These are phyloP conservation scores for Herpotrichia juniperi DNA, from an alignment of 2,329 filamentous ascomycete species.

Conservation along the genomic window DNA sequence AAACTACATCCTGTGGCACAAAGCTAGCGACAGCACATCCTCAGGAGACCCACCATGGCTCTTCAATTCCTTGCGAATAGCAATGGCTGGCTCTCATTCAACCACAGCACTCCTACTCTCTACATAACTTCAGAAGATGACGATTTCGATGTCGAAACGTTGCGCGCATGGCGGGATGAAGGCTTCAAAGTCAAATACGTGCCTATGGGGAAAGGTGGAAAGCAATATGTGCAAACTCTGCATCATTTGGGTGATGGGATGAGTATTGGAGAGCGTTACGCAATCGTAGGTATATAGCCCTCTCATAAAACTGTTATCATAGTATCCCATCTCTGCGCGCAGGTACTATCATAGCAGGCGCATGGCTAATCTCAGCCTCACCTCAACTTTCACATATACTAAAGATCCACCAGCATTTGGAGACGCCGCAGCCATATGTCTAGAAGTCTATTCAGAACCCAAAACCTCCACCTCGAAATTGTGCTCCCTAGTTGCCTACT, in stretches of 20 bases:
- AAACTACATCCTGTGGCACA: background rate
- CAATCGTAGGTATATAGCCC: constrained; percentile 61
- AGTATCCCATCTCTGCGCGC: background rate
- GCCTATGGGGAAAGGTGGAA: constrained; percentile 57
- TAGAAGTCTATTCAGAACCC: constrained; percentile 64
- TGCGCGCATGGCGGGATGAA: constrained; percentile 64
- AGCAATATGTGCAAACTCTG: constrained; percentile 54
- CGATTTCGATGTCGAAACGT: constrained; percentile 62
- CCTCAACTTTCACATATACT: background rate
- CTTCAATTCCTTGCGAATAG: constrained; percentile 43
- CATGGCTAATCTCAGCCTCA: background rate
- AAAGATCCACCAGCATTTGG: constrained; percentile 59
- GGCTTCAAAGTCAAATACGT: constrained; percentile 66
- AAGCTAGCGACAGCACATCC: background rate
- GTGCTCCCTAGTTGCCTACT: constrained; percentile 67
- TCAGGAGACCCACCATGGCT: constrained; percentile 32
- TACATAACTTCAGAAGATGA: constrained; percentile 58
- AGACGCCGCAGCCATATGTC: constrained; percentile 64
- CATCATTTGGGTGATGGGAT: constrained; percentile 60
- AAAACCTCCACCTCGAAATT: constrained; percentile 57
- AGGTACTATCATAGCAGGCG: background rate
- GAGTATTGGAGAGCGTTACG: constrained; percentile 65
- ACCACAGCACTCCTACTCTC: constrained; percentile 51
- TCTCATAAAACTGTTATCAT: constrained; percentile 12
- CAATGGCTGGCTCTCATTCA: constrained; percentile 48